phyloP scores from a whole-genome alignment of 805 yeast genomes.

The Barnettozyma pratensis region DNA sequence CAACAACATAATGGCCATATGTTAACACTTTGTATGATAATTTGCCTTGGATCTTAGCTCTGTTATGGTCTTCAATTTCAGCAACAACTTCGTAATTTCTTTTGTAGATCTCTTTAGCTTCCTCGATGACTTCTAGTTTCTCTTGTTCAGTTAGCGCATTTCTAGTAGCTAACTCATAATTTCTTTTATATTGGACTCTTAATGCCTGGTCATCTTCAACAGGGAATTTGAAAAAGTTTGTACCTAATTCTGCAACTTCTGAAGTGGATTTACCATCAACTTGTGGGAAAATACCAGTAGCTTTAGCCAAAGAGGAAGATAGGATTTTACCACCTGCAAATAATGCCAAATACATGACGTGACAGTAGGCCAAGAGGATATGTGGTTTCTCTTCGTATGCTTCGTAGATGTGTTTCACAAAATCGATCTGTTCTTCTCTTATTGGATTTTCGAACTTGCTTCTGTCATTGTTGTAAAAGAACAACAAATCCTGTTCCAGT shows the following conservation, averaged over 20 bases:
- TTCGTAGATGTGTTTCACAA: constrained; percentile 52
- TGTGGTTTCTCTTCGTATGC: constrained; percentile 61
- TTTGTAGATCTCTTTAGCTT: constrained; percentile 58
- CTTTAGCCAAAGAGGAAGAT: constrained; percentile 58
- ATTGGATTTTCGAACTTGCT: constrained; percentile 55
- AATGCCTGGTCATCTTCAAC: constrained; percentile 62
- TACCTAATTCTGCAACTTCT: constrained; percentile 56
- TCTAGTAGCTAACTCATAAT: constrained; percentile 74
- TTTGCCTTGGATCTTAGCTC: constrained; percentile 48
- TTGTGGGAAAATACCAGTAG: constrained; percentile 72
- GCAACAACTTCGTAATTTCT: constrained; percentile 55
- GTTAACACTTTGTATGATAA: constrained; percentile 49
- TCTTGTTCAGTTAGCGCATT: constrained; percentile 63
- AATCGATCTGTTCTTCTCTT: constrained; percentile 56
- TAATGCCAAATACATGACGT: constrained; percentile 77
- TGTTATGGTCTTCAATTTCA: constrained; percentile 66
- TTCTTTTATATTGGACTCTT: constrained; percentile 63
- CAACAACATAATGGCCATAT: constrained; percentile 43
- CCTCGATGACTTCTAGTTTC: constrained; percentile 64
- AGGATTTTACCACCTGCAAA: constrained; percentile 83
- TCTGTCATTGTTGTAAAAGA: constrained; percentile 53
- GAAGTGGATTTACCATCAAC: constrained; percentile 60
- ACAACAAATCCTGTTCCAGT: constrained; percentile 57
- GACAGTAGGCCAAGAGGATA: constrained; percentile 72
- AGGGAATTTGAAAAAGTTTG: constrained; percentile 68